A percentile compares a stretch with the other conserved stretches of the same genome.
Evolutionary conservation across 2,329 filamentous ascomycete species (phyloP).

Genomic region (Aureobasidium sp.): DNA sequence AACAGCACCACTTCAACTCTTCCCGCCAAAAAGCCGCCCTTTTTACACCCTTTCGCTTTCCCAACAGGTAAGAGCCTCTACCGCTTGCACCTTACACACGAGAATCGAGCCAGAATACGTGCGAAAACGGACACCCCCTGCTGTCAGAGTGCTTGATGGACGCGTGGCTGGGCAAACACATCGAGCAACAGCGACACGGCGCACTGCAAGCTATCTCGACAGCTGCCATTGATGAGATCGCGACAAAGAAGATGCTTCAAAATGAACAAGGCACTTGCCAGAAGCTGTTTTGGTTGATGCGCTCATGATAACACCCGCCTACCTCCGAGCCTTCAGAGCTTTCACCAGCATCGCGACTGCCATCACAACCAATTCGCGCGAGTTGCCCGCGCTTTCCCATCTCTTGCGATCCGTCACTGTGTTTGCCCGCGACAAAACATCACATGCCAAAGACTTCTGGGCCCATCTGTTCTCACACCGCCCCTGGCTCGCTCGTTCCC

Average conservation of each 20-base stretch:
- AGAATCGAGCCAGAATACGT: neutral
- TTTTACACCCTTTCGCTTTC: neutral
- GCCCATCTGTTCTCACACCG: neutral
- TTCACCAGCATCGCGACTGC: constrained; percentile 2
- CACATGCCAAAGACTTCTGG: neutral
- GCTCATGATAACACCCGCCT: constrained; percentile 6
- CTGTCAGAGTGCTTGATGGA: constrained; percentile 8
- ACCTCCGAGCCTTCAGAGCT: constrained; percentile 7
- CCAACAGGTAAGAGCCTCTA: constrained; percentile 11
- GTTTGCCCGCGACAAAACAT: neutral
- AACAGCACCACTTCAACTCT: neutral
- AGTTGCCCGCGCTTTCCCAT: neutral
- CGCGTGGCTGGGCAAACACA: constrained; percentile 15
- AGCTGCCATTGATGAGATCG: neutral
- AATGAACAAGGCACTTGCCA: neutral
- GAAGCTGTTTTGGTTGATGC: neutral
- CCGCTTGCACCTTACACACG: neutral
- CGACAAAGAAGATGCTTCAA: neutral
- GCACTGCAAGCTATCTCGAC: neutral
- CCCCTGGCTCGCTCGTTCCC: neutral
- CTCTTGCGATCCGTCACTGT: neutral
- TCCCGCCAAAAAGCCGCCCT: neutral
- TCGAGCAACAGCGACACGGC: neutral
- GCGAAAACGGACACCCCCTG: constrained; percentile 1
- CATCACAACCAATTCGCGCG: neutral